These are phyloP conservation scores for Candida adriatica DNA, from an alignment of 805 yeast genomes.

Conservation along the genomic window DNA sequence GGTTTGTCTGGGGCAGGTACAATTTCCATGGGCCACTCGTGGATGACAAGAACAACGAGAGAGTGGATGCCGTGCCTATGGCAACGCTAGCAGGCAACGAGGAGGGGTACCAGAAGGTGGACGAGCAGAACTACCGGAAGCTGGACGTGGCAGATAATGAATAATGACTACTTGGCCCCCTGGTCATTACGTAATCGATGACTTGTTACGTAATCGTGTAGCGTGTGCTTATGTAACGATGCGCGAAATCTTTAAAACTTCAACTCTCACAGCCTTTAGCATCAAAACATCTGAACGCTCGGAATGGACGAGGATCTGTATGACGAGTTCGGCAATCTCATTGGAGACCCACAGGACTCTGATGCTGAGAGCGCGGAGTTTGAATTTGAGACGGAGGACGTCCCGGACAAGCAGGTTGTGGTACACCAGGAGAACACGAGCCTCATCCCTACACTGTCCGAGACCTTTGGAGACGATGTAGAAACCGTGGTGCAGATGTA, in stretches of 20 bases:
- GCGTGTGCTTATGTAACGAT: not conserved
- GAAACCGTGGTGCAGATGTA: conserved; percentile 54
- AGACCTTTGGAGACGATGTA: conserved; percentile 54
- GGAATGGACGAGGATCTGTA: conserved; percentile 58
- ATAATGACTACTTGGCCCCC: too few relatives aligned
- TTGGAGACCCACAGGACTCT: conserved; percentile 45
- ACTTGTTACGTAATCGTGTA: too few relatives aligned
- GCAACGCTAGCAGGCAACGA: conserved; percentile 7
- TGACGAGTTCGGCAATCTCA: conserved; percentile 60
- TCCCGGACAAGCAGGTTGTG: conserved; percentile 25
- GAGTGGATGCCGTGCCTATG: conserved; percentile 16
- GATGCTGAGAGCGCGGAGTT: conserved; percentile 33
- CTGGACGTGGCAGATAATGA: conserved; percentile 14
- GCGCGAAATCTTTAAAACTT: not conserved
- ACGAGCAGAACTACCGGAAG: conserved; percentile 18
- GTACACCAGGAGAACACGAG: conserved; percentile 40
- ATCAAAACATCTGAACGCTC: not conserved
- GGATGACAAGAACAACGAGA: conserved; percentile 23
- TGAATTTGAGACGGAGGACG: conserved; percentile 15
- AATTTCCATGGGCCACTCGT: conserved; percentile 58
- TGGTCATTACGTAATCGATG: too few relatives aligned
- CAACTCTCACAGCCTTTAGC: not conserved
- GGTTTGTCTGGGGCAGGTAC: conserved; percentile 52
- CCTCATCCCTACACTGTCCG: conserved; percentile 34
- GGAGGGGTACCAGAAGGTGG: conserved; percentile 15